Base-by-base conservation (phyloP, 1,284 basidiomycete species). In the Kalmanozyma brasiliensis region DNA sequence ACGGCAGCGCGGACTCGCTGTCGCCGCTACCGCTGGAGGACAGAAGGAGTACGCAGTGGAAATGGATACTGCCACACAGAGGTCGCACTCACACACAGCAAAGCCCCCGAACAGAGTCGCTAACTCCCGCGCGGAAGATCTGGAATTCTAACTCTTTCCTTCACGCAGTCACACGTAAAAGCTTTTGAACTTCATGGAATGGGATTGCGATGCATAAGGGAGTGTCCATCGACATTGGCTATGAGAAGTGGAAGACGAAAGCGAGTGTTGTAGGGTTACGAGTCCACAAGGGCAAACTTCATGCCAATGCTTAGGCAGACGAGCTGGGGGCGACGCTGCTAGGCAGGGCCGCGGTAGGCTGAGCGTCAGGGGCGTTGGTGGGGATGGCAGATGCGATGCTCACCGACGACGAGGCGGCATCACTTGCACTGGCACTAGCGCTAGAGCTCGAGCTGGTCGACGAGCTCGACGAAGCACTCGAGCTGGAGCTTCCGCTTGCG, bases 91-190 rank as follows among this genome's bases (percentile, higher is more conserved):
- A 59, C 35, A 22, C 38, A 47, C 4, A 16, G 38, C 16, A 23
- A 19, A 34, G 24, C 19, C 47, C 7, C 20, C 40, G 23, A 57
- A 45, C 8, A 43, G 45, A 3, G 56, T 49, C 8, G 51, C 55
- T 0, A 49, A 65, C 20, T 41, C 56, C 8, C 55, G 62, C 24
- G 42, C 51, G 14, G 42, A 65, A 19, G 62, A 59, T 44, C 56
- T 65, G 1, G 62, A 65, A n/a, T 65, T 65, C 42, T 65, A 36
- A 30, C 14, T n/a, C n/a, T n/a, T n/a, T n/a, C n/a, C n/a, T n/a
- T n/a, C n/a, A n/a, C n/a, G n/a, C n/a, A n/a, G n/a, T n/a, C n/a
- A n/a, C n/a, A n/a, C n/a, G n/a, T n/a, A n/a, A n/a, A n/a, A n/a
- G n/a, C n/a, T n/a, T n/a, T n/a, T n/a, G n/a, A n/a, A n/a, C n/a